Evolutionary conservation across 257 asterid genomes (phyloP), one percentile per base, ranked within the genome.

Genomic region (Nyctanthes arbortristis): DNA sequence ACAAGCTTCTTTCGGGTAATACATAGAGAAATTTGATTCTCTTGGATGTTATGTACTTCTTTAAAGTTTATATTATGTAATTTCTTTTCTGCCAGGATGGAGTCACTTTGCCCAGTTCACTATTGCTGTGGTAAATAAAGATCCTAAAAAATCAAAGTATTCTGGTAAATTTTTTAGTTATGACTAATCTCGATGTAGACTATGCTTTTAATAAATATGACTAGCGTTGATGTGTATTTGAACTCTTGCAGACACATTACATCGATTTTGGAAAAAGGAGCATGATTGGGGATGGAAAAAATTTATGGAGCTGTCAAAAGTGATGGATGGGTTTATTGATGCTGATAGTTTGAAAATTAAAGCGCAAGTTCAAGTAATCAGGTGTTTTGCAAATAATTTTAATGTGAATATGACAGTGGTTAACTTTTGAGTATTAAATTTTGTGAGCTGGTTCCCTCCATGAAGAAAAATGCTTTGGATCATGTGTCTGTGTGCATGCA

Each of bases 81-180:
- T 28, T 68, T 69, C 31, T 30, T 69, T n/a, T n/a, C 55, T 31
- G 31, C 40, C 71, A 83, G 88, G 88, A 9, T 83, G 88, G 88
- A 77, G 85, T 77, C 85, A 83, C 47, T 83, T 83, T 72, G 85
- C 88, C 18, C 88, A 83, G 77, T 83, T 83, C 78, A 80, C 88
- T 30, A 83, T 83, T 39, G 83, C 85, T 62, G 85, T 83, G 72
- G 85, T n/a, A n/a, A n/a, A n/a, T n/a, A n/a, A n/a, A n/a, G n/a
- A n/a, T n/a, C n/a, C n/a, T n/a, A n/a, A n/a, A 69, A 80, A 83
- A 33, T 80, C 85, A 57, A 83, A 83, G 66, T 77, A 77, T 77
- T 83, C 88, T 5, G 88, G 88, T 83, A 35, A n/a, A 74, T 57
- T 47, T 14, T n/a, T 67, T 30, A 33, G 56, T 22, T 29, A 18